Evolutionary conservation across 768 basidiomycete species (phyloP).

Genomic region (Multifurca ochricompacta): DNA sequence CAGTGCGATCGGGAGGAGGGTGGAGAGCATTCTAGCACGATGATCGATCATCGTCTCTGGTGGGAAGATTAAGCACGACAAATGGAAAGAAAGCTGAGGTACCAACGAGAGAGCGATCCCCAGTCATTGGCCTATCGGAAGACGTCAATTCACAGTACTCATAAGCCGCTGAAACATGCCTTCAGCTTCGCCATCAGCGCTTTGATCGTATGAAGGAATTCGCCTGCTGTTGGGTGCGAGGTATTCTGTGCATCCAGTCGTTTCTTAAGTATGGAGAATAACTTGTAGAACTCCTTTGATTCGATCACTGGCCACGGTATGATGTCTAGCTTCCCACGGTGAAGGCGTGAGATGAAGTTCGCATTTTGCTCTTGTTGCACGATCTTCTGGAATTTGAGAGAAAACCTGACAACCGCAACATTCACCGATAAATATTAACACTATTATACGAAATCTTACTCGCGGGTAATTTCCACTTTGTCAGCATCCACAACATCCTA

Average conservation of each 20-base stretch:
- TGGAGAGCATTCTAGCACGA: slow-evolving; percentile 32
- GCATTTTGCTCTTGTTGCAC: slow-evolving; percentile 52
- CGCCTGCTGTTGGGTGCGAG: slow-evolving; percentile 44
- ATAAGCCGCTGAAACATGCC: slow-evolving; percentile 26
- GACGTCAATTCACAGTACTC: neutral
- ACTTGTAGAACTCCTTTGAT: slow-evolving; percentile 48
- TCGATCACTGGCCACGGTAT: slow-evolving; percentile 65
- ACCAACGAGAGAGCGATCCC: slow-evolving; percentile 54
- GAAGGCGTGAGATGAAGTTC: slow-evolving; percentile 56
- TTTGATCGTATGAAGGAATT: slow-evolving; percentile 51
- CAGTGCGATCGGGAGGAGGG: slow-evolving; percentile 41
- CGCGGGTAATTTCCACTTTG: slow-evolving; percentile 47
- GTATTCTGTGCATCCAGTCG: slow-evolving; percentile 40
- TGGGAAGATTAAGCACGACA: neutral
- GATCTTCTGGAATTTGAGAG: slow-evolving; percentile 51
- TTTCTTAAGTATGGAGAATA: slow-evolving; percentile 43
- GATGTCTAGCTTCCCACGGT: slow-evolving; percentile 46
- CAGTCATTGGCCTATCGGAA: slow-evolving; percentile 49
- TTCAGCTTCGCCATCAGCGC: slow-evolving; percentile 63
- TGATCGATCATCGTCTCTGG: slow-evolving; percentile 43
- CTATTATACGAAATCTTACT: slow-evolving; percentile 32
- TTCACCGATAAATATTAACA: neutral
- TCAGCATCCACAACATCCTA: slow-evolving; percentile 61
- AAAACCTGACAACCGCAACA: slow-evolving; percentile 35
- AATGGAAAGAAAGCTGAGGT: neutral